These are phyloP conservation scores for Hypoxylon lenormandii DNA, from an alignment of 495 filamentous ascomycete genomes.

Conservation along the genomic window DNA sequence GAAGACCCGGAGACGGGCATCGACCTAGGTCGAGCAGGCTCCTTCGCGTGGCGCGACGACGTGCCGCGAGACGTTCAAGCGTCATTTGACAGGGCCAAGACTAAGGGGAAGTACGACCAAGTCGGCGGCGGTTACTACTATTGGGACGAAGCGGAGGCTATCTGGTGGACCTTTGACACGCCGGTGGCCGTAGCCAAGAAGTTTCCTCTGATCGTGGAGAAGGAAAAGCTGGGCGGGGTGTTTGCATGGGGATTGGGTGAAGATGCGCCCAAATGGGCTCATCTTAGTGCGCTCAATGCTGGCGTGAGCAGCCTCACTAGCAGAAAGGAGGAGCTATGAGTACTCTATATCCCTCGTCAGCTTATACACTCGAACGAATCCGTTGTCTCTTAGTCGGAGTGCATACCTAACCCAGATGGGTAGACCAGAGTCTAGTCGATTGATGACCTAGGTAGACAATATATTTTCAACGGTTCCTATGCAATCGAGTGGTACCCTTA, in stretches of 20 bases:
- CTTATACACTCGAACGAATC: too few species aligned
- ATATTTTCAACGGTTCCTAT: too few species aligned
- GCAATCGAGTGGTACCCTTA: too few species aligned
- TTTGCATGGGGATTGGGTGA: constrained; percentile 82
- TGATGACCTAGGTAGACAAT: too few species aligned
- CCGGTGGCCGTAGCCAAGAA: constrained; percentile 71
- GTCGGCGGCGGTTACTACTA: constrained; percentile 75
- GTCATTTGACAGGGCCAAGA: constrained; percentile 65
- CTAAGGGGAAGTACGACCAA: constrained; percentile 68
- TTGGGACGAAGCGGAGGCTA: constrained; percentile 67
- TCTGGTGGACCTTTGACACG: constrained; percentile 85
- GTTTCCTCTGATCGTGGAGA: constrained; percentile 69
- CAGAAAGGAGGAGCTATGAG: constrained; percentile 47
- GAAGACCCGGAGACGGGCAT: constrained; percentile 73
- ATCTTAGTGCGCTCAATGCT: constrained; percentile 69
- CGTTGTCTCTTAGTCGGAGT: too few species aligned
- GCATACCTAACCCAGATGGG: too few species aligned
- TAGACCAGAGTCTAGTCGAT: too few species aligned
- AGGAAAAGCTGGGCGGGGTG: constrained; percentile 72
- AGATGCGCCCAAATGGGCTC: constrained; percentile 70
- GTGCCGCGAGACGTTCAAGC: constrained; percentile 59
- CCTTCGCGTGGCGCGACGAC: constrained; percentile 71
- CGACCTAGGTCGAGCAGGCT: constrained; percentile 72
- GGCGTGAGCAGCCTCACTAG: constrained; percentile 53
- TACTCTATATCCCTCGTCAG: background rate